Percentiles rank a stretch among this genome's conserved stretches.
Conservation (phyloP, 805 yeast species). For the Candida jianshihensis region DNA sequence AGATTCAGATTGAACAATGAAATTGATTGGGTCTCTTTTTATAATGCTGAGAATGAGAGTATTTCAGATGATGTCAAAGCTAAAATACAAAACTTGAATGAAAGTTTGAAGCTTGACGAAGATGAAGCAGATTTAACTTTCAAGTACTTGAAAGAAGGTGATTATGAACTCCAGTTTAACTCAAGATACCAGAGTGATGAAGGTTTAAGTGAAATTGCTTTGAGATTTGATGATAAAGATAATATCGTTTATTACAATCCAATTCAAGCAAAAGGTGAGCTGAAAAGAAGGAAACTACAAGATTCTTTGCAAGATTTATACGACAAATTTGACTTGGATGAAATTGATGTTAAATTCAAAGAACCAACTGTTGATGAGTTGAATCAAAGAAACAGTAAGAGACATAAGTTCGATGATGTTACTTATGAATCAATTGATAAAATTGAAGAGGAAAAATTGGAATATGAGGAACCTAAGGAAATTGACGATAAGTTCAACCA, state of each 20-base stretch:
- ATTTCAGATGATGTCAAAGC: constrained; percentile 29
- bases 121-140: constrained; percentile 32
- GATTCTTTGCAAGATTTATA: constrained; percentile 43
- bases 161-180: constrained; percentile 63
- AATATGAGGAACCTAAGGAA: constrained; percentile 23
- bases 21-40: constrained; percentile 75
- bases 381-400: constrained; percentile 55
- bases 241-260: constrained; percentile 73
- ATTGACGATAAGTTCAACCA: constrained; percentile 24
- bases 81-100: constrained; percentile 42
- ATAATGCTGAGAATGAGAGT: constrained; percentile 40
- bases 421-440: constrained; percentile 51
- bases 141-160: constrained; percentile 61
- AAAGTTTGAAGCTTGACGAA: constrained; percentile 34
- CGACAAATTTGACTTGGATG: constrained; percentile 52
- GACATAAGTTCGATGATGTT: constrained; percentile 74
- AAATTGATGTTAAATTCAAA: constrained; percentile 53
- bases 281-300: constrained; percentile 76
- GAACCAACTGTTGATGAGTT: constrained; percentile 70
- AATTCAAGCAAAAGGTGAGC: constrained; percentile 64
- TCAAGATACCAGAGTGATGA: constrained; percentile 16
- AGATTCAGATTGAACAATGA: constrained; percentile 58
- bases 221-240: constrained; percentile 48
- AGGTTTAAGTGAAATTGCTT: constrained; percentile 46
- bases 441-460: constrained; percentile 25